These are phyloP conservation scores for Triangularia setosa DNA, from an alignment of 2,329 filamentous ascomycete genomes.

Conservation along the genomic window DNA sequence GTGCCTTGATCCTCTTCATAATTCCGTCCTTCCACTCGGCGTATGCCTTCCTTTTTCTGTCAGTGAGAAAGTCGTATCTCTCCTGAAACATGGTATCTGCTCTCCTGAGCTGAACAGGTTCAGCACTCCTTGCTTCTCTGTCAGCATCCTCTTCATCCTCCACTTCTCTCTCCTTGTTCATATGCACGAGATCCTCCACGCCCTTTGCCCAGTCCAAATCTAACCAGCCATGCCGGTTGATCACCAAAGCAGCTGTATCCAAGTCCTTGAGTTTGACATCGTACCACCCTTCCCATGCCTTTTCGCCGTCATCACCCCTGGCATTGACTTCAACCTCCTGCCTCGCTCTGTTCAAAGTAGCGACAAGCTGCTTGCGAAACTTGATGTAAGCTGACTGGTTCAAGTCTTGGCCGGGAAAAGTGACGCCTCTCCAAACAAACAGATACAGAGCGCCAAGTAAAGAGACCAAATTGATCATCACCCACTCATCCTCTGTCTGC, in stretches of 20 bases:
- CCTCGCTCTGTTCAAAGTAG: conserved; percentile 41
- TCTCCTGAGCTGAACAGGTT: conserved; percentile 45
- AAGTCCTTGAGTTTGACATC: conserved; percentile 51
- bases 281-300: conserved; percentile 52
- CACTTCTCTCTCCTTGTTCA: conserved; percentile 15
- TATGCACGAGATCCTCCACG: conserved; percentile 51
- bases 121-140: conserved; percentile 35
- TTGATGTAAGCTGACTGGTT: conserved; percentile 44
- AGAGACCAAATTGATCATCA: conserved; percentile 45
- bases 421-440: conserved; percentile 53
- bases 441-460: conserved; percentile 59
- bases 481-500: conserved; percentile 46
- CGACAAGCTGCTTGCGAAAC: conserved; percentile 45
- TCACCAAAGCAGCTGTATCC: conserved; percentile 56
- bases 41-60: conserved; percentile 58
- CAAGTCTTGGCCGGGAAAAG: conserved; percentile 35
- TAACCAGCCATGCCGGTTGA: conserved; percentile 56
- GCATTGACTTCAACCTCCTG: conserved; percentile 36
- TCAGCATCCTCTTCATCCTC: conserved; percentile 33
- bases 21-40: conserved; percentile 60
- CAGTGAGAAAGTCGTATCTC: conserved; percentile 66
- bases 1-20: conserved; percentile 46
- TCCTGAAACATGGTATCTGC: conserved; percentile 72
- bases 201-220: conserved; percentile 59
- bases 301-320: conserved; percentile 27